Evolutionary conservation across 768 basidiomycete genomes (phyloP).

Genomic region (Neoboletus magnificus): DNA sequence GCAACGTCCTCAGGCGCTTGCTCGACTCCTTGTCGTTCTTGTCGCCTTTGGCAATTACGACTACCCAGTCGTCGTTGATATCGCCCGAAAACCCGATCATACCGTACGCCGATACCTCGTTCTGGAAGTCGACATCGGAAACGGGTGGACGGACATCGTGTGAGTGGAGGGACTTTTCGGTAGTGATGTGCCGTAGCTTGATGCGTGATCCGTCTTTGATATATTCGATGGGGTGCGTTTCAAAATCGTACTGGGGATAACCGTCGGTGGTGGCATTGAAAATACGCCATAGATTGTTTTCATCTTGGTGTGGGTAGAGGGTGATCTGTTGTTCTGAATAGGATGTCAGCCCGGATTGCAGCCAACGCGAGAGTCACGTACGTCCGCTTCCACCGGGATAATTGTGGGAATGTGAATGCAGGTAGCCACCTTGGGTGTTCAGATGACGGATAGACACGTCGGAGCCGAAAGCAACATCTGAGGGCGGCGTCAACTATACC

Average conservation of each 20-base stretch:
- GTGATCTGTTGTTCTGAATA: slow-evolving; percentile 93
- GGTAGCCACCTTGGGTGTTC: slow-evolving; percentile 98
- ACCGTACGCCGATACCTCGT: slow-evolving; percentile 95
- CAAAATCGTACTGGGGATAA: slow-evolving; percentile 47
- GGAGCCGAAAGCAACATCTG: slow-evolving; percentile 86
- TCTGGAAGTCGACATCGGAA: slow-evolving; percentile 98
- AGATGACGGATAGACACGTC: slow-evolving; percentile 80
- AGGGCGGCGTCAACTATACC: background rate
- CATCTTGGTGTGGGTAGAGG: slow-evolving; percentile 96
- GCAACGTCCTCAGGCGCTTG: slow-evolving; percentile 72
- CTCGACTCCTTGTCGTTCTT: slow-evolving; percentile 61
- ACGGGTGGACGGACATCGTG: slow-evolving; percentile 94
- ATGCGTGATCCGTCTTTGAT: slow-evolving; percentile 66
- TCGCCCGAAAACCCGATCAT: slow-evolving; percentile 83
- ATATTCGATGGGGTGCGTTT: slow-evolving; percentile 52
- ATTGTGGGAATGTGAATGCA: slow-evolving; percentile 89
- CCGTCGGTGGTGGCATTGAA: slow-evolving; percentile 62
- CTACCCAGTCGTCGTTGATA: slow-evolving; percentile 88
- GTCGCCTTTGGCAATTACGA: slow-evolving; percentile 77
- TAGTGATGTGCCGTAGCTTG: slow-evolving; percentile 76
- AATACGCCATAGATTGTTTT: slow-evolving; percentile 92
- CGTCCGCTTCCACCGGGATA: slow-evolving; percentile 92
- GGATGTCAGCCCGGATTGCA: background rate
- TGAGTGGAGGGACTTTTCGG: slow-evolving; percentile 87
- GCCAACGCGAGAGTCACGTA: slow-evolving; percentile 36